Base-by-base conservation (phyloP, 192 early-diverging fungal species). In the Podila epicladia region DNA sequence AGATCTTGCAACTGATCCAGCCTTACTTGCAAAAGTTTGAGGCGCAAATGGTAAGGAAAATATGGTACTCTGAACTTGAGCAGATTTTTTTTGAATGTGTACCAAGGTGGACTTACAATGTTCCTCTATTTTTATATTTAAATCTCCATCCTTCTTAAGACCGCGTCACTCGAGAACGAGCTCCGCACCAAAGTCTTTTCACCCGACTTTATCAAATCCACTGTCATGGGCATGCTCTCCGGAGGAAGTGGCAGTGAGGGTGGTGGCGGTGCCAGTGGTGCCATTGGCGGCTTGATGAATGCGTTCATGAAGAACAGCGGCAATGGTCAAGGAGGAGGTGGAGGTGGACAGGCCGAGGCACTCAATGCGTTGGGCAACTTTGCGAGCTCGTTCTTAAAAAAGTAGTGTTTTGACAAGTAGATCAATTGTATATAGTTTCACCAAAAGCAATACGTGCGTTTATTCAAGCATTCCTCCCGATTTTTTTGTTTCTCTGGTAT, bases 121-220 rank as follows among this genome's bases (percentile, higher is more conserved):
- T 45, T 26, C 20, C 22, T n/a, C 8, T 17, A 22, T 41, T 57
- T n/a, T 63, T 58, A 35, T 45, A n/a, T 49, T 55, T 33, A 55
- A 13, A 66, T 49, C 24, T 22, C 22, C 3, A 22, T 63, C 24
- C 31, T 60, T 20, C 24, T 45, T 60, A 31, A 78, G 75, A 48
- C 64, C 12, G 24, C 29, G 17, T 58, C 58, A 5, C 48, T 78
- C 24, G 75, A 78, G 62, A 71, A 58, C 4, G 69, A 78, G 50
- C 75, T 78, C 65, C 75, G 75, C 32, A 67, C 41, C 49, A 71
- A 78, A 55, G 64, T 78, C 58, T 78, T 78, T 51, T 78, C 75
- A 28, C 32, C 75, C 5, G 75, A 78, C 48, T 71, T 69, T n/a
- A 78, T 78, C 51, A 78, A 78, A 58, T 32, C 50, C 24, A 63